Base-by-base conservation (phyloP, 768 basidiomycete species). In the Leccinum subtestaceum region DNA sequence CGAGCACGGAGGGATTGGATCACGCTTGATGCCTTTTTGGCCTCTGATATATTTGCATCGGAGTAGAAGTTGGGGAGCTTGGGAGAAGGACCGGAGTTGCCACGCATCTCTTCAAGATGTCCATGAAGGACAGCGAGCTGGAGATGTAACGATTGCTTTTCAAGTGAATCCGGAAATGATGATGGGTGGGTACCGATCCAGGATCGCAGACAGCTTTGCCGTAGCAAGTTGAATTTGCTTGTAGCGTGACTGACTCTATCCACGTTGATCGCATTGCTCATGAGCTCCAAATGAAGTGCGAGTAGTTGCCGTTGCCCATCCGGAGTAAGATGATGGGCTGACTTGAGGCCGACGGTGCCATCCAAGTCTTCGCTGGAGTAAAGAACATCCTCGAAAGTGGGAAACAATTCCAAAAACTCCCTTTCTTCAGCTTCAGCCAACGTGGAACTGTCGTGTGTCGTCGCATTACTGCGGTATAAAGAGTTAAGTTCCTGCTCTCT, bases 351-450 rank as follows among this genome's bases (percentile, higher is more conserved):
- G 19, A 34, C 19, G 10, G 51, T 55, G 2, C 46, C 43, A 25
- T 25, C 46, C 1, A 15, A 10, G 13, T 10, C n/a, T 34, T 55
- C 53, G 19, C 54, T 32, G 51, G 63, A 58, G 34, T 80, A 76
- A 15, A 86, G 70, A 25, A 72, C 77, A 56, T 88, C 82, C 32
- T 88, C 89, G 64, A 86, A 96, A 11, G 85, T 84, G 12, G 97
- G 97, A 73, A 99, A 99, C 29, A 98, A 71, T 5, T 83, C 75
- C 48, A 86, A 74, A 66, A 98, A 93, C 64, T 98, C 97, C 61
- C 80, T 79, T 70, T 90, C 91, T 68, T 97, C 93, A 38, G 82
- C 68, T 65, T 93, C 89, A 5, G 83, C 84, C 59, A 95, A 95
- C 12, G 80, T 81, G 10, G 80, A 71, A 29, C 79, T 80, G 29